A percentile compares a stretch with the other conserved stretches of the same genome.
Evolutionary conservation across 2,329 filamentous ascomycete genomes (phyloP).

Genomic region (Colletotrichum brevisporum): DNA sequence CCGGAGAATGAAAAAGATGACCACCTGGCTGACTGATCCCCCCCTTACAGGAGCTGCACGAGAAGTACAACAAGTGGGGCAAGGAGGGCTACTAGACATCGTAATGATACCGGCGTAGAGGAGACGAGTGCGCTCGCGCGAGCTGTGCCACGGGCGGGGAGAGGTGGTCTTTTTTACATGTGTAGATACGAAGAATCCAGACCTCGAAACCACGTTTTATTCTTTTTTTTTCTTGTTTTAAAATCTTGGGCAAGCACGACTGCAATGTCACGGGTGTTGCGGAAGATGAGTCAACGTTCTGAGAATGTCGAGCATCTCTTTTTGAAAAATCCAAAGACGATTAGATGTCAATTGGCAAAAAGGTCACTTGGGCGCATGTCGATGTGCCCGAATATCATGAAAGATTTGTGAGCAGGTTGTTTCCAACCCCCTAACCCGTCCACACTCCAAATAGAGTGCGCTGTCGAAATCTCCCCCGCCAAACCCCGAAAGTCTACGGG

Average conservation of each 20-base stretch:
- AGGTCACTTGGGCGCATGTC: too few relatives aligned
- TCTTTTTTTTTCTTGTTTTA: neutral
- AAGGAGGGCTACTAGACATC: slow-evolving; percentile 87
- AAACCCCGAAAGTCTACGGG: neutral
- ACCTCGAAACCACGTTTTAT: slow-evolving; percentile 21
- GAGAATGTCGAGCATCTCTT: too few relatives aligned
- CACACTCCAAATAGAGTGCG: too few relatives aligned
- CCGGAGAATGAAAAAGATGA: neutral
- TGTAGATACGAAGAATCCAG: slow-evolving; percentile 42
- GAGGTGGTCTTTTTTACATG: slow-evolving; percentile 27
- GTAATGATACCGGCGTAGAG: slow-evolving; percentile 31
- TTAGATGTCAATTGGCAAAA: too few relatives aligned
- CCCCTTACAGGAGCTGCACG: slow-evolving; percentile 82
- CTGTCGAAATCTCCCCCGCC: neutral
- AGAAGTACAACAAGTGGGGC: slow-evolving; percentile 99
- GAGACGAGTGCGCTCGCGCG: slow-evolving; percentile 15
- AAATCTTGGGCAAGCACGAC: neutral
- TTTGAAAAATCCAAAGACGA: too few relatives aligned
- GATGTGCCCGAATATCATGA: too few relatives aligned
- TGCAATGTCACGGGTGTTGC: neutral
- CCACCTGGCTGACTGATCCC: slow-evolving; percentile 30
- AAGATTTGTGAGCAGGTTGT: too few relatives aligned
- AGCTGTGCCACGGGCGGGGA: slow-evolving; percentile 24
- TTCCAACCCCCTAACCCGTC: too few relatives aligned
- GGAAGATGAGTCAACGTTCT: neutral